These are phyloP conservation scores for Penicillium egyptiacum DNA, from an alignment of 495 filamentous ascomycete genomes.

Conservation along the genomic window DNA sequence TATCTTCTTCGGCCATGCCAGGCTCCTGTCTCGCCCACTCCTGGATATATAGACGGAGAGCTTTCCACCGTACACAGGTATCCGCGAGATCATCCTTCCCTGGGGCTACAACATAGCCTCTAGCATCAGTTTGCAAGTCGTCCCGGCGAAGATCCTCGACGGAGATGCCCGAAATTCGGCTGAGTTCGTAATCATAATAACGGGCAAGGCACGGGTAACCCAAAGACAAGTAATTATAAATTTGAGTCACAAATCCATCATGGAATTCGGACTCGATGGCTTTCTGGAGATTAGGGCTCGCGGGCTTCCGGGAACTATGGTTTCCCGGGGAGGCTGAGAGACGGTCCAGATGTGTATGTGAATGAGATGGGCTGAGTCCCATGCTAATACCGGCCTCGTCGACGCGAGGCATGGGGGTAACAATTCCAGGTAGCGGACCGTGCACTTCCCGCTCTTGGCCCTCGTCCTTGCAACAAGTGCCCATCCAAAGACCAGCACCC, in stretches of 20 bases:
- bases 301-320: not conserved
- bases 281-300: constrained; percentile 48
- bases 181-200: constrained; percentile 77
- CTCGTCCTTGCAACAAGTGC: constrained; percentile 44
- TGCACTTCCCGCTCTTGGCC: constrained; percentile 11
- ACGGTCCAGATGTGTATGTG: constrained; percentile 4
- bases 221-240: constrained; percentile 92
- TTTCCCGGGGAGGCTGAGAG: constrained; percentile 1
- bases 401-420: constrained; percentile 27
- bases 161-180: constrained; percentile 68
- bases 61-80: constrained; percentile 71
- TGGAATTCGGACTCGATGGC: constrained; percentile 65
- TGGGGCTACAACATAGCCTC: constrained; percentile 64
- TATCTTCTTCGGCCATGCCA: constrained; percentile 53
- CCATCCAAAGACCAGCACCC: constrained; percentile 66
- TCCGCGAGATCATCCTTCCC: constrained; percentile 37
- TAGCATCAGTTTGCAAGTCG: constrained; percentile 62
- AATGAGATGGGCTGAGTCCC: constrained; percentile 11
- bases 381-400: constrained; percentile 12
- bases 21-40: constrained; percentile 86
- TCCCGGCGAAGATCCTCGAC: constrained; percentile 67
- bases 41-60: constrained; percentile 73
- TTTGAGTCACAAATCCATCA: constrained; percentile 86
- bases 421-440: constrained; percentile 21
- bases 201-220: constrained; percentile 84